phyloP scores from a whole-genome alignment of 345 rosid species.

The Gossypium stocksii region DNA sequence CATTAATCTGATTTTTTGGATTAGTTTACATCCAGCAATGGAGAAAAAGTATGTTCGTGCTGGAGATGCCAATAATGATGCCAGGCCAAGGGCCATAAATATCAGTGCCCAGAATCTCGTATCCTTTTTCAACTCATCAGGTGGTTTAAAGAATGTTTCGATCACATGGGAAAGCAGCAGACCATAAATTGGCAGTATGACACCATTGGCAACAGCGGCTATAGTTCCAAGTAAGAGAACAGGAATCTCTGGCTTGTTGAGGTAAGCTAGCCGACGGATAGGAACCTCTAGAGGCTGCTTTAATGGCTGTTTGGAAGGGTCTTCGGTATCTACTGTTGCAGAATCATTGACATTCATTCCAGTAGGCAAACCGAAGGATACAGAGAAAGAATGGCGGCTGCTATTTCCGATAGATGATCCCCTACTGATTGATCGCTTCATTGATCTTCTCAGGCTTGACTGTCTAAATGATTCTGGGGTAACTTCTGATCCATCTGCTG shows the following conservation, averaged over 20 bases:
- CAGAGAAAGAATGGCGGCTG: slow-evolving; percentile 51
- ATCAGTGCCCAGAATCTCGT: slow-evolving; percentile 70
- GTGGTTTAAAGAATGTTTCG: slow-evolving; percentile 56
- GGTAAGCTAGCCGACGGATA: slow-evolving; percentile 49
- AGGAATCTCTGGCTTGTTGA: slow-evolving; percentile 80
- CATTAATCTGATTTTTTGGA: slow-evolving; percentile 57
- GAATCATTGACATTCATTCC: slow-evolving; percentile 30
- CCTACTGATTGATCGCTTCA: slow-evolving; percentile 42
- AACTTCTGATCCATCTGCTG: slow-evolving; percentile 32
- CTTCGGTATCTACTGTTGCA: slow-evolving; percentile 26
- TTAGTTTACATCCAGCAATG: slow-evolving; percentile 58
- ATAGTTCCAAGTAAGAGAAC: slow-evolving; percentile 52
- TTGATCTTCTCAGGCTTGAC: slow-evolving; percentile 39
- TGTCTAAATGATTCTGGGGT: slow-evolving; percentile 31
- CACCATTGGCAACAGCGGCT: slow-evolving; percentile 49
- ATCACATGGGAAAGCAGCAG: slow-evolving; percentile 49
- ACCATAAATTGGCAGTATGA: slow-evolving; percentile 60
- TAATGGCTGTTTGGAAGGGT: slow-evolving; percentile 17
- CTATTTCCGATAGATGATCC: slow-evolving; percentile 67
- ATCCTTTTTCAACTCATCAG: slow-evolving; percentile 50
- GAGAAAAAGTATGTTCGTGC: slow-evolving; percentile 53
- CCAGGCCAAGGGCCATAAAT: slow-evolving; percentile 55
- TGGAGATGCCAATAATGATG: slow-evolving; percentile 45
- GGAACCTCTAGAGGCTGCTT: slow-evolving; percentile 41
- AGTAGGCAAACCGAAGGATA: slow-evolving; percentile 48